A percentile compares a stretch with the other conserved stretches of the same genome.
Evolutionary conservation across 495 filamentous ascomycete genomes (phyloP).

Genomic region (Hypoxylon fragiforme): DNA sequence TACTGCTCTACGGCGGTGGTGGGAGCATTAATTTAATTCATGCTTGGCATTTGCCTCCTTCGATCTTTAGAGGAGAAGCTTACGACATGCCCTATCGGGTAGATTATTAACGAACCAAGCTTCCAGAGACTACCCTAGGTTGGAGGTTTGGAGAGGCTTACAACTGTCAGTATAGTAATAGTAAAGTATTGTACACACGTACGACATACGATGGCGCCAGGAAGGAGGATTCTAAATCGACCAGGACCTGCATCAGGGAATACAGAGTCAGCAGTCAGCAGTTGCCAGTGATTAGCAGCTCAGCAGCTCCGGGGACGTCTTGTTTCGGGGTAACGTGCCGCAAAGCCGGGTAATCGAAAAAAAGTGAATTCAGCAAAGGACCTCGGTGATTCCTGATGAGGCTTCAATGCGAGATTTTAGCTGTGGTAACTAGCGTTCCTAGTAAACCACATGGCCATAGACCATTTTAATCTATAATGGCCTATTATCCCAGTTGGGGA

Average conservation of each 20-base stretch:
- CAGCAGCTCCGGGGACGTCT: slow-evolving; percentile 5
- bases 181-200: too few relatives aligned
- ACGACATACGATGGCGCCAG: neutral
- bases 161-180: too few relatives aligned
- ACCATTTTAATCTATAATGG: too few relatives aligned
- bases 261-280: slow-evolving; percentile 10
- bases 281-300: slow-evolving; percentile 13
- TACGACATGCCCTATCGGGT: slow-evolving; percentile 25
- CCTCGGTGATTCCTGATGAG: neutral
- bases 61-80: slow-evolving; percentile 5
- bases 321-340: slow-evolving; percentile 24
- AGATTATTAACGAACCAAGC: slow-evolving; percentile 6
- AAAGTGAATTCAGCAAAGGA: slow-evolving; percentile 11
- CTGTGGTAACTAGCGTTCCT: slow-evolving; percentile 3
- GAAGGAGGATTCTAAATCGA: slow-evolving; percentile 5
- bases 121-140: neutral
- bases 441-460: slow-evolving; percentile 24
- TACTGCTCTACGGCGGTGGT: slow-evolving; percentile 17
- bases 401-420: slow-evolving; percentile 14
- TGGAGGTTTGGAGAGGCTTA: neutral
- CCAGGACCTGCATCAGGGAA: slow-evolving; percentile 4
- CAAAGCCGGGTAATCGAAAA: slow-evolving; percentile 19
- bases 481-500: slow-evolving; percentile 22
- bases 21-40: slow-evolving; percentile 28
- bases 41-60: slow-evolving; percentile 24